phyloP scores from a whole-genome alignment of 805 yeast genomes.

The Ogataea neopini region DNA sequence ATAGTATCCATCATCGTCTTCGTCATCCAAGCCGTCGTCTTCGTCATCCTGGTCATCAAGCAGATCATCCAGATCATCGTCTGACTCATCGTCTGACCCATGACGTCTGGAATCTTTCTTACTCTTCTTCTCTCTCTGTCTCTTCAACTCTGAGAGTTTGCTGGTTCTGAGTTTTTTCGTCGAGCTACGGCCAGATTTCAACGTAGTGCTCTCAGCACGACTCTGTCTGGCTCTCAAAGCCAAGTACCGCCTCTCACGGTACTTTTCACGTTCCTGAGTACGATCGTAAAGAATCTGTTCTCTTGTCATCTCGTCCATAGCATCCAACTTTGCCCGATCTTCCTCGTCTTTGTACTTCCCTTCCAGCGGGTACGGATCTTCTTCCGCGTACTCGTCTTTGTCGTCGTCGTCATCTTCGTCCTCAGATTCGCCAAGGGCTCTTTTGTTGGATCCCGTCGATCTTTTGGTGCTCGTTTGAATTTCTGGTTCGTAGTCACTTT shows the following conservation, averaged over 20 bases:
- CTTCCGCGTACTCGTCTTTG: constrained; percentile 42
- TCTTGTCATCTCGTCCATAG: constrained; percentile 88
- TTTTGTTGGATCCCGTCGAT: constrained; percentile 19
- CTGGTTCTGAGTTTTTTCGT: constrained; percentile 34
- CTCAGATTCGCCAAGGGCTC: constrained; percentile 36
- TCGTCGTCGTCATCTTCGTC: constrained; percentile 34
- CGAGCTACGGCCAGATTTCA: constrained; percentile 26
- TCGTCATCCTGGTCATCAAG: constrained; percentile 37
- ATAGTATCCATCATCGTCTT: constrained; percentile 38
- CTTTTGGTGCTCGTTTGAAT: constrained; percentile 31
- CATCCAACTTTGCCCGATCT: constrained; percentile 65
- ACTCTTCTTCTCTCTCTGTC: constrained; percentile 38
- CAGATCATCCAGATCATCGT: constrained; percentile 40
- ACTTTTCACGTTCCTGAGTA: constrained; percentile 86
- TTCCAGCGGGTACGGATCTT: constrained; percentile 89
- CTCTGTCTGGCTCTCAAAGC: constrained; percentile 76
- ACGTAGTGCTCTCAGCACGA: constrained; percentile 38
- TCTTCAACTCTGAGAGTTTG: constrained; percentile 37
- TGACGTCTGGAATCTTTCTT: constrained; percentile 28
- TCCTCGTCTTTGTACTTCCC: constrained; percentile 84
- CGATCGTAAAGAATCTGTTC: constrained; percentile 91
- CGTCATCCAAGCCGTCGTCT: constrained; percentile 41
- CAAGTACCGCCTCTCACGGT: constrained; percentile 78
- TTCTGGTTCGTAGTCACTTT: constrained; percentile 39
- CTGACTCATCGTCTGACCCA: constrained; percentile 40